Evolutionary conservation across 129 eudicot species (phyloP), one percentile per base, ranked within the genome.

Genomic region (Tanacetum coccineum): DNA sequence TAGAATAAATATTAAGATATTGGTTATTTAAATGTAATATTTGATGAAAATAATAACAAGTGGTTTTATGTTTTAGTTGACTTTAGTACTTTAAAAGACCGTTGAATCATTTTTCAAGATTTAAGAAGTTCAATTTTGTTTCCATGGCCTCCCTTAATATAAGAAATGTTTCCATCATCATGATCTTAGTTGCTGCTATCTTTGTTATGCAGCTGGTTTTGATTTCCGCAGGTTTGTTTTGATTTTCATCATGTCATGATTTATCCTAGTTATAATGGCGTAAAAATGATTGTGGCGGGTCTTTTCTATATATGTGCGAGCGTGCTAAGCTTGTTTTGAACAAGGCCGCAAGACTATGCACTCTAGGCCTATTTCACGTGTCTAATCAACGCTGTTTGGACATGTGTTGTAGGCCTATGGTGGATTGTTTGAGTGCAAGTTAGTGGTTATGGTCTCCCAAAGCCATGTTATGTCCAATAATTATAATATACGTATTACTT

Each of bases 11-110:
- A 30, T 30, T 3, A 30, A 30, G 36, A 36, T 36, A 36, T 7
- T 7, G 10, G 42, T 7, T 6, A 36, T 36, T 36, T 36, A 36
- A 7, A 36, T 19, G 8, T 20, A 64, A 64, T 22, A 25, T 5
- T 13, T 18, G 17, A 36, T 14, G 3, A 11, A 17, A 52, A 9
- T 51, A 51, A 26, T 42, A 5, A 42, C 12, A 49, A 75, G 52
- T 68, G 40, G 74, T 75, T n/a, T 42, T 48, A 68, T 50, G 42
- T 40, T 40, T 68, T 26, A 61, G 74, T 61, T 76, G 80, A 68
- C 59, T 4, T 64, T 45, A 17, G 10, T 13, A 39, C 9, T 39
- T 30, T 51, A 60, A 25, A 15, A 22, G 49, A 1, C 32, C 13
- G 13, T 67, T 20, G 6, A 36, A 66, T 49, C 70, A 59, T 50